Evolutionary conservation across 2,329 filamentous ascomycete species (phyloP), one percentile per base, ranked within the genome.

Genomic region (Cladosporium sphaerospermum): DNA sequence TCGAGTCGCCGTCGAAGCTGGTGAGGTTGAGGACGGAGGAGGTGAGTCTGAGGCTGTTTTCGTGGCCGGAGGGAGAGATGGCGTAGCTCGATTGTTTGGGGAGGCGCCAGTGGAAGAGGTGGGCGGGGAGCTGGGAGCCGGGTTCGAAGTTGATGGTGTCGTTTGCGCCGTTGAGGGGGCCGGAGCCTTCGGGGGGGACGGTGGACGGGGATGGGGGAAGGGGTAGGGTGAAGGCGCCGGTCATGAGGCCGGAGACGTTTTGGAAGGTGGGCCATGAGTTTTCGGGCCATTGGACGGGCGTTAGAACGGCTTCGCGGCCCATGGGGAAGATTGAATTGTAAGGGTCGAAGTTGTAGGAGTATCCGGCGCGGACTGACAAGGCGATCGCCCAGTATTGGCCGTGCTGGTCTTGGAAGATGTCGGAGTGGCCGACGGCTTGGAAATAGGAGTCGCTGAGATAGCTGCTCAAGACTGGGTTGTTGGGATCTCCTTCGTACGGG

Each of bases 21-120:
- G 77, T 82, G 4, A 84, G 69, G 57, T 82, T 80, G 0, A 79
- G 66, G 2, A 62, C 67, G 0, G 77, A 80, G 0, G 79, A 75
- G 2, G 56, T 69, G 1, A 84, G 62, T 2, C 70, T 70, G 0
- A 83, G 70, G 0, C 71, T 73, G 56, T 75, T 67, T 0, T 69
- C 65, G 48, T 76, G 72, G 0, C 64, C 71, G 0, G 58, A 62
- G 0, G 72, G 72, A 0, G 75, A 81, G 14, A 76, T 56, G 1
- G 63, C 68, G 68, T 75, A 83, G 41, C 73, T 70, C 16, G 23
- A 28, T 46, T 64, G 14, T 9, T 50, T 44, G 0, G 79, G 79
- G 9, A 73, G 77, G 4, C 81, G 72, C 71, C 80, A 82, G 69
- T 81, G 71, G 2, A 79, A 73, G 57, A 83, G 78, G 60, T 83